A percentile compares a stretch with the other conserved stretches of the same genome.
These are phyloP conservation scores for Pseudogymnoascus sp. DNA, from an alignment of 2,329 filamentous ascomycete species.

Conservation along the genomic window DNA sequence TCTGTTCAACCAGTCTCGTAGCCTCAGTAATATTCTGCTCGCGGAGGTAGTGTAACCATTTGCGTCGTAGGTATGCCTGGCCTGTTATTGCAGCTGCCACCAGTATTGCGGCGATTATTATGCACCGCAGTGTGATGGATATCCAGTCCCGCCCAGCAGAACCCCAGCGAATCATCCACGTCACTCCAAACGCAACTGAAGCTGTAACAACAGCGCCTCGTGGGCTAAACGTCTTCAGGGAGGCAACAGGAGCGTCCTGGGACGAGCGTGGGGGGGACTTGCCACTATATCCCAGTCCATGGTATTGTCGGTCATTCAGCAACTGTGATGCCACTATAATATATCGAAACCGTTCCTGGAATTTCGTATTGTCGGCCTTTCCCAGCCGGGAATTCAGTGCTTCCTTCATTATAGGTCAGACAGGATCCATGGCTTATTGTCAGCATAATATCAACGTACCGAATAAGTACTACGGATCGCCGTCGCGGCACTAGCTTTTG, in stretches of 20 bases:
- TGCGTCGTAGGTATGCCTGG: slow-evolving; percentile 65
- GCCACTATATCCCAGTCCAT: slow-evolving; percentile 30
- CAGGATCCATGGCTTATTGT: slow-evolving; percentile 32
- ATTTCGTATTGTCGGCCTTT: slow-evolving; percentile 69
- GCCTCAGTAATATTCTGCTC: slow-evolving; percentile 64
- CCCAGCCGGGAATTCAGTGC: slow-evolving; percentile 65
- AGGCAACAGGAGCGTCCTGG: neutral
- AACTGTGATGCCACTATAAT: slow-evolving; percentile 87
- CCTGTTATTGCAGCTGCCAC: slow-evolving; percentile 46
- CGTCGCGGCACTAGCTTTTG: slow-evolving; percentile 34
- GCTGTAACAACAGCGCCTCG: slow-evolving; percentile 58
- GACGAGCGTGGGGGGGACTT: neutral
- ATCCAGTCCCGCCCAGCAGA: slow-evolving; percentile 49
- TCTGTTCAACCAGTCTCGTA: slow-evolving; percentile 58
- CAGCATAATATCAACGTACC: slow-evolving; percentile 31
- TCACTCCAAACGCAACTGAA: slow-evolving; percentile 45
- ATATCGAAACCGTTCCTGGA: slow-evolving; percentile 89
- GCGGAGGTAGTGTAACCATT: slow-evolving; percentile 72
- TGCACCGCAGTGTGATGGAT: slow-evolving; percentile 31
- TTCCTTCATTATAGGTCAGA: slow-evolving; percentile 37
- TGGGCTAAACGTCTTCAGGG: slow-evolving; percentile 39
- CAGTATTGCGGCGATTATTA: slow-evolving; percentile 41
- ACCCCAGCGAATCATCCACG: slow-evolving; percentile 63
- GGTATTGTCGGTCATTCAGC: slow-evolving; percentile 59
- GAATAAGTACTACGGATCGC: slow-evolving; percentile 43